phyloP scores from a whole-genome alignment of 106 monocot species.

The Apostasia shenzhenica region DNA sequence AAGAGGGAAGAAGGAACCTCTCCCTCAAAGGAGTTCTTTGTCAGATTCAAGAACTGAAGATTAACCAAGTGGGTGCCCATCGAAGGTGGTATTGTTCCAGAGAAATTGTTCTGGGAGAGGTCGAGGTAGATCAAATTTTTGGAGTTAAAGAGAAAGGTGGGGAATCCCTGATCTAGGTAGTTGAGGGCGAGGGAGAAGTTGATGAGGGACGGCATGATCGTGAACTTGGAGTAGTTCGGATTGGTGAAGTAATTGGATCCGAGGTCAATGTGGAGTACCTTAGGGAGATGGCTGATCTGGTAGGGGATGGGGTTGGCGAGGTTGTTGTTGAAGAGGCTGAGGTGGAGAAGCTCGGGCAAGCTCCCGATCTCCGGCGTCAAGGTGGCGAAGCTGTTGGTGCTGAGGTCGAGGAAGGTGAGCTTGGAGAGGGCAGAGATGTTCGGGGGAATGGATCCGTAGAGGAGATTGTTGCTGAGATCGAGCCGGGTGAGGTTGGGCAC shows the following conservation, averaged over 20 bases:
- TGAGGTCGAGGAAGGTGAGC: constrained; percentile 35
- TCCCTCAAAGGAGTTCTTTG: constrained; percentile 42
- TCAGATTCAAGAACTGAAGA: constrained; percentile 51
- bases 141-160: constrained; percentile 42
- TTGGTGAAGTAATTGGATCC: constrained; percentile 31
- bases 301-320: constrained; percentile 22
- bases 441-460: constrained; percentile 38
- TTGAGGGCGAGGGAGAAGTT: constrained; percentile 39
- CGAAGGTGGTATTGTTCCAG: constrained; percentile 30
- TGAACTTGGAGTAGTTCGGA: constrained; percentile 30
- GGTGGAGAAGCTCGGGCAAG: constrained; percentile 34
- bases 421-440: constrained; percentile 32
- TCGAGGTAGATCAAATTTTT: constrained; percentile 52
- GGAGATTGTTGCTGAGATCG: constrained; percentile 38
- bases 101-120: constrained; percentile 29
- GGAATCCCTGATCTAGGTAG: constrained; percentile 25
- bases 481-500: constrained; percentile 36
- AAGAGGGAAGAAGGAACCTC: constrained; percentile 35
- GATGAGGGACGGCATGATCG: constrained; percentile 27
- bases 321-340: constrained; percentile 43
- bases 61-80: constrained; percentile 20
- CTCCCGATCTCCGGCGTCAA: constrained; percentile 40
- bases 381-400: constrained; percentile 24
- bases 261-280: constrained; percentile 37
- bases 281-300: constrained; percentile 31